These are phyloP conservation scores for Solanum corneliomulleri DNA, from an alignment of 257 asterid genomes.

Conservation along the genomic window DNA sequence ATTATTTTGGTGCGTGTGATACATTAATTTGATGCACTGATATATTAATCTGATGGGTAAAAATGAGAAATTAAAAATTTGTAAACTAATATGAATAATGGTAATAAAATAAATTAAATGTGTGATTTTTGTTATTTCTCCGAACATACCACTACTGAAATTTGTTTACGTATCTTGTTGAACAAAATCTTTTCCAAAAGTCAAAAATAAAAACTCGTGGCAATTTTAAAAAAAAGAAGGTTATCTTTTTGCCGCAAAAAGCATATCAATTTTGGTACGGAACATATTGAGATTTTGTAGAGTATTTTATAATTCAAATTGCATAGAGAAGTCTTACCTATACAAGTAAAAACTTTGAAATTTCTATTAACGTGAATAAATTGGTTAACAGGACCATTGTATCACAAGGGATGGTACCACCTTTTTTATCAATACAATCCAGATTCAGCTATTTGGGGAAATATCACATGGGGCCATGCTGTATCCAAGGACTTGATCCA, in stretches of 20 bases:
- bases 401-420: conserved; percentile 80
- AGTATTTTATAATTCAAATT: not conserved
- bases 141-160: not conserved
- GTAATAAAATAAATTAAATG: too few species aligned
- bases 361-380: not conserved
- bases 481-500: conserved; percentile 63
- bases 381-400: conserved; percentile 50
- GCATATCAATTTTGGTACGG: not conserved
- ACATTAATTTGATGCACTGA: too few species aligned
- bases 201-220: not conserved
- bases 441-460: conserved; percentile 74
- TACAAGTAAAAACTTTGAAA: not conserved
- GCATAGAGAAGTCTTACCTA: not conserved
- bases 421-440: conserved; percentile 82
- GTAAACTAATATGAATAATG: too few species aligned
- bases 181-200: not conserved
- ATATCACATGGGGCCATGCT: conserved; percentile 83
- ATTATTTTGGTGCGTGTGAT: rapidly evolving
- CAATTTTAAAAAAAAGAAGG: not conserved
- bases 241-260: not conserved
- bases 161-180: not conserved
- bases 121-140: too few species aligned
- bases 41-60: too few species aligned
- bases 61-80: too few species aligned
- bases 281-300: not conserved